These are phyloP conservation scores for Phytopythium vexans DNA, from an alignment of 352 stramenopile species.

Conservation along the genomic window DNA sequence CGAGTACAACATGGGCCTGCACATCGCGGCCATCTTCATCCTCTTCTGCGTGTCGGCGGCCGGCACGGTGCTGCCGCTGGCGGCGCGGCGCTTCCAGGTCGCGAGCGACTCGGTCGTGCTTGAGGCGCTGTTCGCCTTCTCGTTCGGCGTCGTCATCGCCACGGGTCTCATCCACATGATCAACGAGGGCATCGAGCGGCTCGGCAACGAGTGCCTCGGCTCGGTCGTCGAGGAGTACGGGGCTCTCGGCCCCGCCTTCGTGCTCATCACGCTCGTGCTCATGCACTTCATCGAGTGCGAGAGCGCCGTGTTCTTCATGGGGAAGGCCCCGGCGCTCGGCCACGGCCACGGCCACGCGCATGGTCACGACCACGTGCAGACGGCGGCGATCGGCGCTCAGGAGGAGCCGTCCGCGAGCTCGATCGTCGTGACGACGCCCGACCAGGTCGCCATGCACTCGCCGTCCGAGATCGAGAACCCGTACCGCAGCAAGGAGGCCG, in stretches of 20 bases:
- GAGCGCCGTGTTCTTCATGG: slow-evolving; percentile 49
- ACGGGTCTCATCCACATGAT: slow-evolving; percentile 78
- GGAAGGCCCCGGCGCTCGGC: slow-evolving; percentile 11
- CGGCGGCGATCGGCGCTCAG: neutral
- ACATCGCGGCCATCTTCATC: slow-evolving; percentile 53
- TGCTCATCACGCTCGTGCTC: slow-evolving; percentile 57
- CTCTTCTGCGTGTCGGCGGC: slow-evolving; percentile 44
- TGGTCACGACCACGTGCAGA: neutral
- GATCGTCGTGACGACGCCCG: slow-evolving; percentile 8
- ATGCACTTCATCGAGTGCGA: slow-evolving; percentile 72
- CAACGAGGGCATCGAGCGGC: slow-evolving; percentile 49
- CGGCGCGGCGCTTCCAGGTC: slow-evolving; percentile 33
- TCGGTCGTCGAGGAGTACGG: slow-evolving; percentile 47
- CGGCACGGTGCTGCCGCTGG: slow-evolving; percentile 40
- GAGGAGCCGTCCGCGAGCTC: slow-evolving; percentile 17
- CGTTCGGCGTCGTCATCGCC: slow-evolving; percentile 62
- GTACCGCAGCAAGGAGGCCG: slow-evolving; percentile 6
- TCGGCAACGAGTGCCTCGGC: slow-evolving; percentile 57
- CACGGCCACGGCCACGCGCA: slow-evolving; percentile 36
- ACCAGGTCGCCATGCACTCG: slow-evolving; percentile 4
- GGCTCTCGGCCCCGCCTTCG: slow-evolving; percentile 46
- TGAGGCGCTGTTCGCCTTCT: slow-evolving; percentile 52
- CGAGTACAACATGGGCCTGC: slow-evolving; percentile 47
- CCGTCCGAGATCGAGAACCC: slow-evolving; percentile 11
- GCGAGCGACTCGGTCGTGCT: slow-evolving; percentile 40